phyloP scores from a whole-genome alignment of 2,329 filamentous ascomycete species.

The Achaetomium macrosporum region DNA sequence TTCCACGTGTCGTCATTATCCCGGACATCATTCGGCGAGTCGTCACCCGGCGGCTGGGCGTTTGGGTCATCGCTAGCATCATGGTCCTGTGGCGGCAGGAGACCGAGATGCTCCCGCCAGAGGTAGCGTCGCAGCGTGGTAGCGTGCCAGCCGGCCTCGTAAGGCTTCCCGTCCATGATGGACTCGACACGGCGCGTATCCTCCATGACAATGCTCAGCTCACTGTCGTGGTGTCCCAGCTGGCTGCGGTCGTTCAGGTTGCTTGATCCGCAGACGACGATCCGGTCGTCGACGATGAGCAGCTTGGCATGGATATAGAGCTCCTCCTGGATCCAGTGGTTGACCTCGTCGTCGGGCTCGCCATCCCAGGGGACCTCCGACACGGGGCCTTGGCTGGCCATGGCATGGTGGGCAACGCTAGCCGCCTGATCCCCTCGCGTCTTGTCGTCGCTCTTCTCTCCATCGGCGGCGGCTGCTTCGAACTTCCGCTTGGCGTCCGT shows the following conservation, averaged over 20 bases:
- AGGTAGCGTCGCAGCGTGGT: constrained; percentile 74
- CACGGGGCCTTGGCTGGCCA: constrained; percentile 59
- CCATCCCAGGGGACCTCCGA: constrained; percentile 73
- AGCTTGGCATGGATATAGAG: constrained; percentile 93
- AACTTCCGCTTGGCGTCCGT: constrained; percentile 47
- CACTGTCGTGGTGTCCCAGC: constrained; percentile 82
- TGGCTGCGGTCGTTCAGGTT: constrained; percentile 92
- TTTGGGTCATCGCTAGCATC: constrained; percentile 64
- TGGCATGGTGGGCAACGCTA: constrained; percentile 71
- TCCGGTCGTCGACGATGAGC: constrained; percentile 78
- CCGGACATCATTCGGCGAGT: constrained; percentile 58
- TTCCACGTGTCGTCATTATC: constrained; percentile 56
- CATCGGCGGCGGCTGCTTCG: constrained; percentile 41
- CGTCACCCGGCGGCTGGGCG: constrained; percentile 62
- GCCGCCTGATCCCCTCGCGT: constrained; percentile 32
- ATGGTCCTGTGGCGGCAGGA: constrained; percentile 67
- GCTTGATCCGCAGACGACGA: constrained; percentile 78
- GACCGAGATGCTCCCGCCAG: constrained; percentile 85
- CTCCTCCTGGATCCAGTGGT: constrained; percentile 92
- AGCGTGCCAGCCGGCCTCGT: constrained; percentile 73
- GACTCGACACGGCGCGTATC: constrained; percentile 67
- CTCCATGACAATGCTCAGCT: constrained; percentile 84
- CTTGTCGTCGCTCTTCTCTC: constrained; percentile 14
- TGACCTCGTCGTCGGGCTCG: constrained; percentile 66
- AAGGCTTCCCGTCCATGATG: constrained; percentile 72